Base-by-base conservation (phyloP, 2,329 filamentous ascomycete species). In the Dactylellina drechsleri region DNA sequence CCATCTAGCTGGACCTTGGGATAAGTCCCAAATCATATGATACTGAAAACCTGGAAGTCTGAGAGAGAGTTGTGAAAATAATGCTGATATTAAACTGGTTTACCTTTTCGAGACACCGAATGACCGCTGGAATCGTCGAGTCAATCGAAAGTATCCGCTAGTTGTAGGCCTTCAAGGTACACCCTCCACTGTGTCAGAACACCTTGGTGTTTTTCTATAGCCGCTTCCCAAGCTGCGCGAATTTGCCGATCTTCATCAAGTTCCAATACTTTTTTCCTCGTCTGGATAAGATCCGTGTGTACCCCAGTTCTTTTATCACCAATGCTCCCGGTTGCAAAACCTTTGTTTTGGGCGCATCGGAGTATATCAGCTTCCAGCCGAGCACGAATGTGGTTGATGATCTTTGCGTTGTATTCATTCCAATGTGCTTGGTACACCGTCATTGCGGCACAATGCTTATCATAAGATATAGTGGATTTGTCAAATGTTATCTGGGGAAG, bases 331-430 rank as follows among this genome's bases (percentile, higher is more conserved):
- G 72, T 66, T 56, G 72, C 66, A n/a, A 76, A 66, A 1, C 72
- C 72, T 47, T 76, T 68, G 18, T 76, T 65, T 52, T 70, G 58
- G 4, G 72, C 72, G 41, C 72, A 76, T 40, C 50, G 65, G 7
- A 70, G 49, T n/a, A 76, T 52, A 45, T 76, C 65, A 4, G 54
- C 36, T 3, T 76, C 72, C 6, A 76, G 53, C 28, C 72, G 52
- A 18, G 72, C 72, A 6, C 56, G 54, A 23, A 76, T 31, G 20
- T 76, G 72, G 13, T 67, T 70, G 43, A 68, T 54, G 12, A 76
- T 70, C 36, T 76, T 70, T 13, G 52, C 72, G 31, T 76, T 76
- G 16, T 70, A 76, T 23, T 76, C 65, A 12, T 76, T 76, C 72
- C 72, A 76, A 26, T 76, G 72, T 4, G 72, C 41, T 52, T 76